A percentile compares a stretch with the other conserved stretches of the same genome.
Evolutionary conservation across 2,329 filamentous ascomycete genomes (phyloP).

Genomic region (Rutstroemia sp.): DNA sequence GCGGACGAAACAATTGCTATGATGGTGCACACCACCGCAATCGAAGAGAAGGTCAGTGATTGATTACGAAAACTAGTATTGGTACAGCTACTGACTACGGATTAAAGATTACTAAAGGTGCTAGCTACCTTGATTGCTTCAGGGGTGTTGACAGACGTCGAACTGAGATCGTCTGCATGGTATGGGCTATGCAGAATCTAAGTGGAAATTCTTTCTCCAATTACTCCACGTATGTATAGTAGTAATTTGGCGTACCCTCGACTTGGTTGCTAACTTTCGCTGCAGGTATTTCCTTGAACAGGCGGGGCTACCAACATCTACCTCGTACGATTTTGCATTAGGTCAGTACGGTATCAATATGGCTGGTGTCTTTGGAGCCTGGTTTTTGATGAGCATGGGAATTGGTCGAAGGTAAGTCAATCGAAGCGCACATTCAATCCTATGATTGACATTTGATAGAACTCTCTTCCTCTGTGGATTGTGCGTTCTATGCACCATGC

Average conservation of each 20-base stretch:
- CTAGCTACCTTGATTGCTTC: conserved; percentile 45
- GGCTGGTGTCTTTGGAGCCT: conserved; percentile 45
- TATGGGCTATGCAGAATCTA: conserved; percentile 58
- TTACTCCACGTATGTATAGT: conserved; percentile 43
- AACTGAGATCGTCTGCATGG: conserved; percentile 50
- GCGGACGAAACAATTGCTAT: conserved; percentile 43
- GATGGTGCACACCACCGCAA: conserved; percentile 50
- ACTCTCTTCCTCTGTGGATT: conserved; percentile 45
- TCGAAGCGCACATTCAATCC: not conserved
- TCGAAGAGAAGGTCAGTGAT: conserved; percentile 44
- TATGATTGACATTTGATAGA: conserved; percentile 21
- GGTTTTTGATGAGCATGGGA: conserved; percentile 37
- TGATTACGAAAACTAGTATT: too few species aligned
- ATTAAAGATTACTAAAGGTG: conserved; percentile 31
- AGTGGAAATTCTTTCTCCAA: conserved; percentile 56
- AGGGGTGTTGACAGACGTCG: conserved; percentile 41
- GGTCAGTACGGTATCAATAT: conserved; percentile 43
- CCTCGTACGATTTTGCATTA: conserved; percentile 49
- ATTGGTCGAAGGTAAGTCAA: conserved; percentile 36
- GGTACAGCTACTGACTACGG: not conserved
- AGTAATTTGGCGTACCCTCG: conserved; percentile 28
- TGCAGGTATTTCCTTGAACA: conserved; percentile 46
- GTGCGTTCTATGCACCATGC: conserved; percentile 45
- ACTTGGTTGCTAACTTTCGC: not conserved
- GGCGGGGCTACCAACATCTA: conserved; percentile 42